Evolutionary conservation across 2,329 filamentous ascomycete genomes (phyloP), one percentile per base, ranked within the genome.

Genomic region (Leptographium lundbergii): DNA sequence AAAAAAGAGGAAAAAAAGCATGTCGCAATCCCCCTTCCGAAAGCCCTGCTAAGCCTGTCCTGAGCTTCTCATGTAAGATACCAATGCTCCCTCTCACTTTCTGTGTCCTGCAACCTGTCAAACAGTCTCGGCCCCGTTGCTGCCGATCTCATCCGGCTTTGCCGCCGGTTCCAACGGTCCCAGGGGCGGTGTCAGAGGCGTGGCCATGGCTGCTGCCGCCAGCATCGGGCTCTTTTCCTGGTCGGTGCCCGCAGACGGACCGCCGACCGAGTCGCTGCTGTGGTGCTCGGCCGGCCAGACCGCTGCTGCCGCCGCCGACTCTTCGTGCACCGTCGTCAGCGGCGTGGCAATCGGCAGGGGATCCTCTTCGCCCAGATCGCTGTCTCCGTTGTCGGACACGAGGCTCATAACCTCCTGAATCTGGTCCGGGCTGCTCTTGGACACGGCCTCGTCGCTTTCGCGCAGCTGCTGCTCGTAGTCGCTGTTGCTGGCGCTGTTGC

Each of bases 341-440:
- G 63, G 63, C 25, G 63, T 64, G n/a, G 60, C 48, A 45, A 64
- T 56, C 1, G 60, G 51, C 25, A 57, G 62, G 1, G 54, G 61
- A 14, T 61, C 62, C 39, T 59, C 59, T 14, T 62, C 62, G 57
- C 60, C 58, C n/a, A 62, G 54, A 22, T 64, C 63, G 59, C 62
- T 61, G 29, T 63, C 61, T 52, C 61, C 63, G n/a, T 63, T 63
- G 60, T 64, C 63, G 1, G 63, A 63, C 34, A 64, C 63, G 1
- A 64, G 61, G 45, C 63, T 64, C 58, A 64, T 62, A 13, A 61
- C 59, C 27, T 64, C 63, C 13, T 60, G 56, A 17, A 57, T 60
- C 14, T 36, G 54, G n/a, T 60, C 61, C 2, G 51, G 32, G 32
- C 36, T 58, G 24, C 51, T 52, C 19, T 60, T 52, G 19, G 45